Evolutionary conservation across 169 alveolate species (phyloP).

Genomic region (Cyclospora cayetanensis): DNA sequence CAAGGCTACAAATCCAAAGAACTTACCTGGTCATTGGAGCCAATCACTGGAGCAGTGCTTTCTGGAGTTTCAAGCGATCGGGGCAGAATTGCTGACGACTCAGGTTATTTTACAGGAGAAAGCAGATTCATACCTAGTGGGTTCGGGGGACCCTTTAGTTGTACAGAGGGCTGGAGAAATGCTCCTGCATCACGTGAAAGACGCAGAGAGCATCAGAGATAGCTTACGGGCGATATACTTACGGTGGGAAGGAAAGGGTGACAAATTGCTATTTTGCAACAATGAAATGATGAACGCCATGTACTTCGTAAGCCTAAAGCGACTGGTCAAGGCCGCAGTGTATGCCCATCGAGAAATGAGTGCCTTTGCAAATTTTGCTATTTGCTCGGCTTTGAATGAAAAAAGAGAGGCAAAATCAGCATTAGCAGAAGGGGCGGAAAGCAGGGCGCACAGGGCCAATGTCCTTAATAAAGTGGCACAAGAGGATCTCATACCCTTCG

Average conservation of each 20-base stretch:
- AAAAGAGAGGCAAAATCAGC: neutral
- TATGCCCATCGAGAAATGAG: neutral
- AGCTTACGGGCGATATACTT: neutral
- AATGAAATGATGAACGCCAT: neutral
- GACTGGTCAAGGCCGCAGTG: neutral
- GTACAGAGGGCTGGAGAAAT: neutral
- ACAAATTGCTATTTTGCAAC: neutral
- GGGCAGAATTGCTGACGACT: neutral
- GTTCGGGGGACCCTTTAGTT: neutral
- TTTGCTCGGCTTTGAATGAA: neutral
- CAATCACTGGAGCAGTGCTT: neutral
- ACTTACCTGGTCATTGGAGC: neutral
- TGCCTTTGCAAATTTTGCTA: neutral
- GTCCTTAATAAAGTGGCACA: neutral
- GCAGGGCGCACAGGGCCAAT: neutral
- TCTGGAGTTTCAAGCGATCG: neutral
- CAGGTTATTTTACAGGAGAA: neutral
- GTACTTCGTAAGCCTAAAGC: neutral
- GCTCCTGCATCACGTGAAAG: neutral
- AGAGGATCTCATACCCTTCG: neutral
- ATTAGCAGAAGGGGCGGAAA: neutral
- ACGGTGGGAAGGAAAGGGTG: neutral
- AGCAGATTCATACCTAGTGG: neutral
- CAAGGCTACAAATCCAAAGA: neutral
- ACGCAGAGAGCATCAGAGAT: neutral